Conservation (phyloP, 2,329 filamentous ascomycete genomes). For the Xylaria sp. region DNA sequence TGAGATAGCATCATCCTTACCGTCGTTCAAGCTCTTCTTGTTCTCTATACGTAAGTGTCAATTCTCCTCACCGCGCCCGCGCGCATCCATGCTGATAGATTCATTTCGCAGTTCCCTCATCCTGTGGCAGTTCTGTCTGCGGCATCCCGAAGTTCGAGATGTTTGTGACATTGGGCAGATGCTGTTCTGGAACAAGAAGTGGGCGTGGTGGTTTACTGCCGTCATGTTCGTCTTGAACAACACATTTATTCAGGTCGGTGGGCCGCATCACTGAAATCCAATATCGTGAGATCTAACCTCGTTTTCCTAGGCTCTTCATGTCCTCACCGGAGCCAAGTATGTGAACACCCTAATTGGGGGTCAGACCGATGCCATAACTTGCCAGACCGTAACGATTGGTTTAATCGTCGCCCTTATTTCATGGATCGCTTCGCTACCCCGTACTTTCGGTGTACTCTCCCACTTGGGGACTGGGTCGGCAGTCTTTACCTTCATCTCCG, state of each 20-base stretch:
- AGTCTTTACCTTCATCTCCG: constrained; percentile 88
- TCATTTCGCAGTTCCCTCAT: constrained; percentile 39
- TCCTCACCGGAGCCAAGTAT: constrained; percentile 85
- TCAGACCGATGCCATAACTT: constrained; percentile 64
- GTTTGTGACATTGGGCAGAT: constrained; percentile 96
- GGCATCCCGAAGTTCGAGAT: constrained; percentile 90
- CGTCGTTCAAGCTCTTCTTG: constrained; percentile 77
- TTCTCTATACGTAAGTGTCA: constrained; percentile 80
- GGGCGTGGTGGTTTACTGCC: constrained; percentile 75
- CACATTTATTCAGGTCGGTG: constrained; percentile 79
- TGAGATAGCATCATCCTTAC: constrained; percentile 75
- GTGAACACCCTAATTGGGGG: constrained; percentile 86
- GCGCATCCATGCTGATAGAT: constrained; percentile 13
- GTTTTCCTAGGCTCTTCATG: constrained; percentile 73
- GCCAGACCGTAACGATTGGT: constrained; percentile 83
- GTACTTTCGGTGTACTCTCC: constrained; percentile 84
- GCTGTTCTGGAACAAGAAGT: constrained; percentile 86
- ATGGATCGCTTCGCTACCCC: constrained; percentile 81
- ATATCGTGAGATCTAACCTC: constrained; percentile 29
- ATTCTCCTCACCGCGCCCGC: not conserved
- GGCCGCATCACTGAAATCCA: not conserved
- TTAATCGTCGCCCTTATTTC: constrained; percentile 79
- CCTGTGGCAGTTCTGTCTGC: constrained; percentile 80
- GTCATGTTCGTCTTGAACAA: constrained; percentile 95
- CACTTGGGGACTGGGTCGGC: constrained; percentile 83